phyloP scores from a whole-genome alignment of 129 eudicot species.

The Tanacetum coccineum region DNA sequence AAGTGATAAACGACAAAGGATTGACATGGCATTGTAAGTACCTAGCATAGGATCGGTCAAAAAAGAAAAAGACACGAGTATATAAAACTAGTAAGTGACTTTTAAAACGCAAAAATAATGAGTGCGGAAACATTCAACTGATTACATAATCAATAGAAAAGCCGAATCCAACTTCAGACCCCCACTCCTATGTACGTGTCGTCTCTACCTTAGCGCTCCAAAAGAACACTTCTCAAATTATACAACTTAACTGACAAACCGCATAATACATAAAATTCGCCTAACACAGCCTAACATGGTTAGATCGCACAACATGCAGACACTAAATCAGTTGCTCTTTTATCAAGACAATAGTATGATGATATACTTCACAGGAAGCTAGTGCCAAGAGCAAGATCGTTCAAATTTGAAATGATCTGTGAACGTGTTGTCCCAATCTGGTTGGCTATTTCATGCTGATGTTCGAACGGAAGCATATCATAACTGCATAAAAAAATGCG shows the following conservation, averaged over 20 bases:
- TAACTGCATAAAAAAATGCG: conserved; percentile 47
- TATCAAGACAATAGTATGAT: neutral
- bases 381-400: conserved; percentile 70
- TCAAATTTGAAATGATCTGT: conserved; percentile 84
- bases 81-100: too few species aligned
- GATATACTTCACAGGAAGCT: conserved; percentile 68
- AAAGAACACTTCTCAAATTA: conserved; percentile 12
- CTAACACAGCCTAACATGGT: conserved; percentile 11
- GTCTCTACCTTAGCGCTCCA: neutral
- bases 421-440: conserved; percentile 94
- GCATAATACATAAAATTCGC: conserved; percentile 9
- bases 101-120: too few species aligned
- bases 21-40: too few species aligned
- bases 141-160: too few species aligned
- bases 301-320: conserved; percentile 13
- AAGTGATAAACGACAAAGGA: too few species aligned
- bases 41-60: too few species aligned
- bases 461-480: conserved; percentile 84
- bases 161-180: neutral
- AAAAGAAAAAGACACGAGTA: too few species aligned
- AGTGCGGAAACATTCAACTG: too few species aligned
- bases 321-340: neutral
- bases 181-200: conserved; percentile 20
- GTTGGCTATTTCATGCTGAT: conserved; percentile 89
- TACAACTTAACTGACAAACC: conserved; percentile 1